phyloP scores from a whole-genome alignment of 208 protist genomes.

The Trypanosoma boissoni region DNA sequence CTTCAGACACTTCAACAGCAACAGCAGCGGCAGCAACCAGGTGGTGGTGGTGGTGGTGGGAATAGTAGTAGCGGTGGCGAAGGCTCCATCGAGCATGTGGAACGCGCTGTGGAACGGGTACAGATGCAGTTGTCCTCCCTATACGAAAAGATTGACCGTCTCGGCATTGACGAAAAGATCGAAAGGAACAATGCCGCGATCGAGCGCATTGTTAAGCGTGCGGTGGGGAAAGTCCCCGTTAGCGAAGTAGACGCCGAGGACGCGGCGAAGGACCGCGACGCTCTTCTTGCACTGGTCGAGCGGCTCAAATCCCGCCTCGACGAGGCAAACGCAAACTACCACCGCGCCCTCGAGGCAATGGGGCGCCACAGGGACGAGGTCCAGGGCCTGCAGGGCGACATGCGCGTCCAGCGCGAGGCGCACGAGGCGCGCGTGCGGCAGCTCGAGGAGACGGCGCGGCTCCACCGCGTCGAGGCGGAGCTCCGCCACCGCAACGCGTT shows the following conservation, averaged over 20 bases:
- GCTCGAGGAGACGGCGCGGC: constrained; percentile 45
- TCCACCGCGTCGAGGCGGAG: constrained; percentile 52
- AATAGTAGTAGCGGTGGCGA: background rate
- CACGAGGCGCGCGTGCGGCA: constrained; percentile 35
- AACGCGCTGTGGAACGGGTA: constrained; percentile 43
- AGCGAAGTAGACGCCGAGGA: constrained; percentile 51
- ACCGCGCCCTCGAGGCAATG: constrained; percentile 66
- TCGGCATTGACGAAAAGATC: constrained; percentile 50
- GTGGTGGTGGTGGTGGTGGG: background rate
- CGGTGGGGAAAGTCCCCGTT: constrained; percentile 47
- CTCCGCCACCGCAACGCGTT: constrained; percentile 44
- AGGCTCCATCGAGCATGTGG: constrained; percentile 10
- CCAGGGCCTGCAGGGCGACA: constrained; percentile 47
- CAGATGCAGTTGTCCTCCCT: constrained; percentile 49
- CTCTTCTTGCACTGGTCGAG: constrained; percentile 64
- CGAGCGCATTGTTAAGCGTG: constrained; percentile 49
- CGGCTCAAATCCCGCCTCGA: constrained; percentile 41
- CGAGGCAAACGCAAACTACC: constrained; percentile 65
- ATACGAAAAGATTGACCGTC: constrained; percentile 64
- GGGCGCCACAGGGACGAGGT: constrained; percentile 54
- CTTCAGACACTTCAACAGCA: constrained; percentile 42
- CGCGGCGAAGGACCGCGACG: constrained; percentile 51
- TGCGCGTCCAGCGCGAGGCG: constrained; percentile 53
- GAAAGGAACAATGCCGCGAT: constrained; percentile 63
- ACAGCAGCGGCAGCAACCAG: constrained; percentile 3